Conservation (phyloP, 768 basidiomycete species). For the Tricholoma terreum region DNA sequence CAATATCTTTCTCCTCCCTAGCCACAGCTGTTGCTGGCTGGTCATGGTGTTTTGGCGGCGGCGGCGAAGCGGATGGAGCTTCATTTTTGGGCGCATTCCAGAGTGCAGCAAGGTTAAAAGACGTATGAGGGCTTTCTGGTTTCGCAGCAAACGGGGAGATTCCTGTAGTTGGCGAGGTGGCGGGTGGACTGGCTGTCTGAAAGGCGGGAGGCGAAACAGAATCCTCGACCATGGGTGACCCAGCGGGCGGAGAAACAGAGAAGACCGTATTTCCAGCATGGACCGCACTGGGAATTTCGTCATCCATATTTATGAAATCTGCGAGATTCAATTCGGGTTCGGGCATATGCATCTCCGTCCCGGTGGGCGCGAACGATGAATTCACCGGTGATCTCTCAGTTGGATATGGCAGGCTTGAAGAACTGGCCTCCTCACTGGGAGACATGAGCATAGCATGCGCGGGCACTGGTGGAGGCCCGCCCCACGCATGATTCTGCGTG, state of each 20-base stretch:
- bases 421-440: constrained; percentile 21
- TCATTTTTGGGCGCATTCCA: constrained; percentile 57
- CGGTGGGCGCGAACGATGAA: constrained; percentile 14
- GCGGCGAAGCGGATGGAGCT: constrained; percentile 12
- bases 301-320: constrained; percentile 77
- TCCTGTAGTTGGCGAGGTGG: constrained; percentile 29
- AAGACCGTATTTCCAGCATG: constrained; percentile 19
- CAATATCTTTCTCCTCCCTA: constrained; percentile 37
- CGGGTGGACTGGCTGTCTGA: constrained; percentile 13
- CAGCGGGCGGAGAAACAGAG: constrained; percentile 8
- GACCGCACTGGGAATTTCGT: constrained; percentile 45
- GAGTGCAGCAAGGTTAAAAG: constrained; percentile 71
- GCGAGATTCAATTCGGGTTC: constrained; percentile 71
- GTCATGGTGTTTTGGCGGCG: constrained; percentile 9
- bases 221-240: constrained; percentile 11
- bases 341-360: constrained; percentile 35
- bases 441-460: constrained; percentile 39
- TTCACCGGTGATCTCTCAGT: constrained; percentile 10
- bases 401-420: constrained; percentile 27
- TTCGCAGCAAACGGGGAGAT: constrained; percentile 50
- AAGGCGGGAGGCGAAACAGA: constrained; percentile 15
- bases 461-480: constrained; percentile 57
- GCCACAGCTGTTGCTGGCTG: constrained; percentile 19
- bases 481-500: constrained; percentile 52
- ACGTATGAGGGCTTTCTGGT: constrained; percentile 45